A percentile compares a stretch with the other conserved stretches of the same genome.
phyloP scores from a whole-genome alignment of 164 flowering plant genomes.

The Magnolia kwangsiensis region DNA sequence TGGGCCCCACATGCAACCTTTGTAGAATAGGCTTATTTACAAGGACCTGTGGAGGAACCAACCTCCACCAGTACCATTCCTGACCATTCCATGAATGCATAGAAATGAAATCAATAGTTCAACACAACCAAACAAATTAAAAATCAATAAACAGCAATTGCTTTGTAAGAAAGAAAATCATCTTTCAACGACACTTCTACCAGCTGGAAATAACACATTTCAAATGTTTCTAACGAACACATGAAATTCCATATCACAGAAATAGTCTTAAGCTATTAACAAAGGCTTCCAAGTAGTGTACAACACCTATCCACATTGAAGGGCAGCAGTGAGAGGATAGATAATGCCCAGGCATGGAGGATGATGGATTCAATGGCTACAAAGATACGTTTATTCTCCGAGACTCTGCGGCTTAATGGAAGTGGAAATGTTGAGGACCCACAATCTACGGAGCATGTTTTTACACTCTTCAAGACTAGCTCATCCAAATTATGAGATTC shows the following conservation, averaged over 20 bases:
- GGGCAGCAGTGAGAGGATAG: slow-evolving; percentile 21
- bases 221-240: not conserved
- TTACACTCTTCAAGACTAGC: slow-evolving; percentile 23
- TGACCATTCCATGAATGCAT: no score
- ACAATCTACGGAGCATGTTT: not conserved
- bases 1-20: no score
- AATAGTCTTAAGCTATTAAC: slow-evolving; percentile 20
- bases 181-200: not conserved
- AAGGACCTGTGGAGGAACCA: no score
- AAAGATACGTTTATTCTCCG: not conserved
- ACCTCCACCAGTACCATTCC: no score
- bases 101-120: no score
- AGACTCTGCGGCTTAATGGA: slow-evolving; percentile 6
- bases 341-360: slow-evolving; percentile 4
- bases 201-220: not conserved
- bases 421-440: not conserved
- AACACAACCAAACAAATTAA: no score
- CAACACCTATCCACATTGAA: slow-evolving; percentile 19
- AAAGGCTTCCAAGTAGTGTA: slow-evolving; percentile 22
- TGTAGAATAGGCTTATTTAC: no score
- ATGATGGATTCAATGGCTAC: slow-evolving; percentile 10
- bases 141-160: not conserved
- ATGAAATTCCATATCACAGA: slow-evolving; percentile 25
- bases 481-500: slow-evolving; percentile 32
- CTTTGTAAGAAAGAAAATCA: not conserved